Evolutionary conservation across 106 monocot species (phyloP), one percentile per base, ranked within the genome.

Genomic region (Acorus calamus): DNA sequence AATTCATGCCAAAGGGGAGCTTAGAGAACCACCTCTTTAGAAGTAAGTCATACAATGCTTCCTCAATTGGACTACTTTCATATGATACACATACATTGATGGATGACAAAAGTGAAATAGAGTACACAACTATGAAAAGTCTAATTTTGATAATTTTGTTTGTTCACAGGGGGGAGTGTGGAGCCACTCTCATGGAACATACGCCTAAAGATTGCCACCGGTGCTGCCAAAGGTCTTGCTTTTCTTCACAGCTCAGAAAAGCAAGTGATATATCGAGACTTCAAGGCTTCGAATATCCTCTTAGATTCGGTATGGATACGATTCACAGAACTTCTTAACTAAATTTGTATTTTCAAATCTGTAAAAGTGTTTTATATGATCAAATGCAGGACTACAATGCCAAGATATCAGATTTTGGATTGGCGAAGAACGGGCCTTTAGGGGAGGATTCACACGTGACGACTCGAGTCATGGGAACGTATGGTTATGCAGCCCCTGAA

Each of bases 401-500:
- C 4, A 88, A 88, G 64, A 57, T 88, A n/a, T 88, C 88, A 0
- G 88, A 88, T 62, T 88, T 88, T 42, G 88, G 88, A 7, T 59
- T 88, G 54, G 88, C 88, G 3, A 88, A 84, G 50, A 56, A 61
- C 42, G 85, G 85, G 42, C 85, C 88, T 52, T 66, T 51, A 3
- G 88, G 73, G 4, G 74, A 63, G 9, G 62, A 65, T 11, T 67
- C 84, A 9, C 84, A 88, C 14, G 67, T 88, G 42, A 81, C 81
- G 2, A 88, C 88, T 0, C 61, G 88, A 67, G 56, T 88, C 49
- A 81, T 79, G 78, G 88, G 88, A 13, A 88, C 88, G 2, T 78
- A 66, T 42, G 88, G 88, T 8, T 88, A 88, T 59, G 88, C 80
- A n/a, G 88, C 88, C 47, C 88, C 88, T 2, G 88, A 88, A 66